Evolutionary conservation across 192 early-diverging fungal species (phyloP).

Genomic region (Linnemannia schmuckeri): DNA sequence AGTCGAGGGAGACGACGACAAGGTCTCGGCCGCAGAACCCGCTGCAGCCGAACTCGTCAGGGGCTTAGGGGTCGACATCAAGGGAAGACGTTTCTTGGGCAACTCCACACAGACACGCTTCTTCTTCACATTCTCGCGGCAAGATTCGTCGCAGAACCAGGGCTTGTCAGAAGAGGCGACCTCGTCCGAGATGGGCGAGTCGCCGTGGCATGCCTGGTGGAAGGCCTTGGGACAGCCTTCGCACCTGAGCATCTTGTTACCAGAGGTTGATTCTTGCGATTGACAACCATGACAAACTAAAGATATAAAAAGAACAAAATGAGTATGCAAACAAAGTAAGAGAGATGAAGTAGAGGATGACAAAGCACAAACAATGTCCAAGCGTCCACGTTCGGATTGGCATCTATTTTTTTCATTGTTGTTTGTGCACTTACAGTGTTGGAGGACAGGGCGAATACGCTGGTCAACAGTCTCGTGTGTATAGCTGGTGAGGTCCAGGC

Average conservation of each 20-base stretch:
- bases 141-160: constrained; percentile 75
- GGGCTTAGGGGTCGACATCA: constrained; percentile 72
- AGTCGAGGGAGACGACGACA: background rate
- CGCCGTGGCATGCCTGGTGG: constrained; percentile 77
- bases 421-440: constrained; percentile 72
- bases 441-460: constrained; percentile 87
- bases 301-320: background rate
- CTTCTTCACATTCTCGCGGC: constrained; percentile 67
- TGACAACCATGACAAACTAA: constrained; percentile 80
- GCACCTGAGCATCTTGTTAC: constrained; percentile 81
- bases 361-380: background rate
- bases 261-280: constrained; percentile 69
- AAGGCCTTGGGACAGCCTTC: constrained; percentile 88
- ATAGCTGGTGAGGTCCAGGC: constrained; percentile 86
- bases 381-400: background rate
- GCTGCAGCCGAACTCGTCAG: constrained; percentile 23
- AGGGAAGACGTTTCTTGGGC: constrained; percentile 70
- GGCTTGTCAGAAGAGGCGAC: constrained; percentile 61
- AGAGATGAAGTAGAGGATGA: constrained; percentile 9
- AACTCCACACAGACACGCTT: constrained; percentile 73
- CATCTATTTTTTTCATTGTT: background rate
- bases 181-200: constrained; percentile 56
- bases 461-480: constrained; percentile 81
- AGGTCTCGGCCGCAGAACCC: constrained; percentile 38
- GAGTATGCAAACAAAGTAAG: constrained; percentile 10